Evolutionary conservation across 2,329 filamentous ascomycete species (phyloP).

Genomic region (Calonectria hawksworthii): DNA sequence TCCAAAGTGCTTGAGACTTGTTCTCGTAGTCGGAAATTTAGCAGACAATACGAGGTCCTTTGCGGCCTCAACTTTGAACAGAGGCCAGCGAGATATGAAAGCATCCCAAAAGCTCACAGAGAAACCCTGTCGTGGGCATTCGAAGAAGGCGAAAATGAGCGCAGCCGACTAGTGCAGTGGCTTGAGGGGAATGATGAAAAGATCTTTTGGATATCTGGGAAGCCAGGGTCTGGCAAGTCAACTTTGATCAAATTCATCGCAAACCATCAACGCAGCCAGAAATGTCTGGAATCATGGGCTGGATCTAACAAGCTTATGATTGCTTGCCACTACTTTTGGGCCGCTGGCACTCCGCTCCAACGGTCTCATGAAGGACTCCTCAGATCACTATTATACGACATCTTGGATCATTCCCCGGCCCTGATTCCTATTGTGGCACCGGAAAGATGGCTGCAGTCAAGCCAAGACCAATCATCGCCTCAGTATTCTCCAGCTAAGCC

Average conservation of each 20-base stretch:
- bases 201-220: constrained; percentile 50
- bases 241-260: constrained; percentile 27
- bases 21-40: background rate
- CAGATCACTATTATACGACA: constrained; percentile 29
- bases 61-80: background rate
- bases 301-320: background rate
- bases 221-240: constrained; percentile 49
- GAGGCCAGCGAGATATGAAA: background rate
- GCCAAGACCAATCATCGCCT: background rate
- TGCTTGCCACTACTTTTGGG: constrained; percentile 34
- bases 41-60: background rate
- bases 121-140: background rate
- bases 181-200: constrained; percentile 22
- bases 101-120: constrained; percentile 38
- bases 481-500: constrained; percentile 3
- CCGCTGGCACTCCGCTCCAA: constrained; percentile 26
- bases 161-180: constrained; percentile 30
- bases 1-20: background rate
- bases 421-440: background rate
- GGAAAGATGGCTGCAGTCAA: constrained; percentile 14
- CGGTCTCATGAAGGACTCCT: constrained; percentile 25
- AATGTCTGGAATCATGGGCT: background rate
- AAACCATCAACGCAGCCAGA: background rate
- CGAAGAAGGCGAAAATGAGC: constrained; percentile 30
- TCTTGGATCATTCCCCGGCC: constrained; percentile 21